A percentile compares a stretch with the other conserved stretches of the same genome.
These are phyloP conservation scores for Babesia ovata DNA, from an alignment of 169 alveolate species.

Conservation along the genomic window DNA sequence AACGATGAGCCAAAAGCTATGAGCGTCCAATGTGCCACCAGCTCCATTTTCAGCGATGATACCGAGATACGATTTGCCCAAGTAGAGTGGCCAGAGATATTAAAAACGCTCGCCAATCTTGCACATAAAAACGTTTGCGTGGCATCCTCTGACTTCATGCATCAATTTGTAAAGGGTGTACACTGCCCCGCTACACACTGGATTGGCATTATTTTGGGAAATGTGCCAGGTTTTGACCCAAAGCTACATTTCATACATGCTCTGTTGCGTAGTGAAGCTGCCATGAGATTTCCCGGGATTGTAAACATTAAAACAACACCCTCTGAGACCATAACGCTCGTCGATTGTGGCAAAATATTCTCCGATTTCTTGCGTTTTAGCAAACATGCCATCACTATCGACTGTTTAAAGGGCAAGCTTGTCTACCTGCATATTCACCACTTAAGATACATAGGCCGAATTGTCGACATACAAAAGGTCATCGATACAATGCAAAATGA, in stretches of 20 bases:
- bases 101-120: constrained; percentile 12
- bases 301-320: background rate
- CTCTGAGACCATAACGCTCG: background rate
- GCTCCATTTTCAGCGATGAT: constrained; percentile 13
- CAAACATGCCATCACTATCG: constrained; percentile 2
- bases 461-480: background rate
- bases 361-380: background rate
- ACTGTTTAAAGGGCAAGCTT: constrained; percentile 2
- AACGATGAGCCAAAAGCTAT: background rate
- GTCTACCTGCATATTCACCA: constrained; percentile 11
- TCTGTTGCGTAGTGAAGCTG: constrained; percentile 8
- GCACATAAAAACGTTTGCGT: background rate
- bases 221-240: background rate
- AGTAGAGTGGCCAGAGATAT: constrained; percentile 47
- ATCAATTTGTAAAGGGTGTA: background rate
- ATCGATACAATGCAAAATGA: background rate
- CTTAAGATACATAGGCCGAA: background rate
- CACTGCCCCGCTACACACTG: background rate
- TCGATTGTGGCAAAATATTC: background rate
- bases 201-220: background rate
- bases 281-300: constrained; percentile 23
- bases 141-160: background rate
- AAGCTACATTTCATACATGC: background rate
- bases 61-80: constrained; percentile 23
- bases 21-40: constrained; percentile 9